Base-by-base conservation (phyloP, 257 asterid species). In the Solanum verrucosum region DNA sequence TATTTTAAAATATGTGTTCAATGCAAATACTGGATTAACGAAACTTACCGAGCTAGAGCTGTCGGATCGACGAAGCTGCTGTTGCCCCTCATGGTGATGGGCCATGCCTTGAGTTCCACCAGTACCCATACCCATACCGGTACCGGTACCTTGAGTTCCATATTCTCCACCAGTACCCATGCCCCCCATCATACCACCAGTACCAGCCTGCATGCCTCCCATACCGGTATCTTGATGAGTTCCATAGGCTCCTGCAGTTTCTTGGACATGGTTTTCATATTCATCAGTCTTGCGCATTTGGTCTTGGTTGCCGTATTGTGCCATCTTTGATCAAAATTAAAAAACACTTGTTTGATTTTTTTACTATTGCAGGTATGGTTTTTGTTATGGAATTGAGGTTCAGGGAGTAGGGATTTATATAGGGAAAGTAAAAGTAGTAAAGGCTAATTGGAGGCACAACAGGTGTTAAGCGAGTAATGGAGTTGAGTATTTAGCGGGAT, bases 41-140 rank as follows among this genome's bases (percentile, higher is more conserved):
- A 60, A 89, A 85, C 94, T 49, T 49, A 82, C 91, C 16, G 94
- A 92, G 92, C 94, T 87, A 34, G 88, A 77, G 88, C 93, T 91
- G 68, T 92, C 93, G 11, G 94, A 92, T 87, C 94, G 92, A 85
- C 88, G 93, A 27, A 91, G 92, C 71, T 88, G 90, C 29, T 42
- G 78, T 44, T 68, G 83, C 6, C 83, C 83, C 4, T 89, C 84
- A 63, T 89, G 88, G 34, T 59, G 87, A 6, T 83, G 87, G 2
- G 89, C 0, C 87, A 6, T 52, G 3, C 18, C 56, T 44, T 44
- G 56, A 44, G 56, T 44, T 44, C 70, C n/a, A 56, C 65, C 65
- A 18, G 11, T 71, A 31, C 29, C 70, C 5, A 7, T 63, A 25
- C 70, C 70, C 68, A 21, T 25, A 25, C 83, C 83, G 1, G 2